phyloP scores from a whole-genome alignment of 2,329 filamentous ascomycete genomes.

The Xylaria sp. region DNA sequence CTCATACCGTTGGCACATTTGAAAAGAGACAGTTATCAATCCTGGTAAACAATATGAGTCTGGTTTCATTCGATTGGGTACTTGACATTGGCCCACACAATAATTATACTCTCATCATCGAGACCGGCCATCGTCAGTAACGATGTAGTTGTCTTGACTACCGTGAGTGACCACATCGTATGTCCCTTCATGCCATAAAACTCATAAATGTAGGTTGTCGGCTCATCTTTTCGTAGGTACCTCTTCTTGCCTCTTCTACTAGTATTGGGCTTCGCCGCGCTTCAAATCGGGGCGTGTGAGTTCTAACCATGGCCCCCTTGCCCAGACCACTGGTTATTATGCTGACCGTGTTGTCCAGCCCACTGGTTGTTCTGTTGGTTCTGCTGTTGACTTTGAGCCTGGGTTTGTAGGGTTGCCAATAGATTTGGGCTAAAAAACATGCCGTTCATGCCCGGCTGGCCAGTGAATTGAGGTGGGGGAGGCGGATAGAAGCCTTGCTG shows the following conservation, averaged over 20 bases:
- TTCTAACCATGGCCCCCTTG: slow-evolving; percentile 36
- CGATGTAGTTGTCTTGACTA: too few species aligned
- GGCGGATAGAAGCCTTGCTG: slow-evolving; percentile 42
- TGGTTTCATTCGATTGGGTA: too few species aligned
- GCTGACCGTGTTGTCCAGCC: slow-evolving; percentile 31
- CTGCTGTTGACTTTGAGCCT: slow-evolving; percentile 46
- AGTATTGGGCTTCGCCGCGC: neutral
- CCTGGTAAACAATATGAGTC: too few species aligned
- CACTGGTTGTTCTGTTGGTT: slow-evolving; percentile 42
- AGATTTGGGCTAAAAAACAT: slow-evolving; percentile 65
- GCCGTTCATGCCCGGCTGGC: slow-evolving; percentile 44
- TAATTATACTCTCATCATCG: too few species aligned
- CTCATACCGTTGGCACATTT: too few species aligned
- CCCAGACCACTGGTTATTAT: slow-evolving; percentile 35
- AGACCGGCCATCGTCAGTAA: too few species aligned
- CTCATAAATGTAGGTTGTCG: neutral
- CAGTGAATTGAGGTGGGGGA: slow-evolving; percentile 49
- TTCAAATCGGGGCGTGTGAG: neutral
- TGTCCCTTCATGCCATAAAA: too few species aligned
- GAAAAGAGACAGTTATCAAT: too few species aligned
- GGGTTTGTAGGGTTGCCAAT: slow-evolving; percentile 55
- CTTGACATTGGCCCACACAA: too few species aligned
- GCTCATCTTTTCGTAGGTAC: neutral
- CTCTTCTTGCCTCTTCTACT: neutral
- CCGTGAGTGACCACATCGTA: too few species aligned